Evolutionary conservation across 257 asterid genomes (phyloP).

Genomic region (Dorcoceras hygrometricum): DNA sequence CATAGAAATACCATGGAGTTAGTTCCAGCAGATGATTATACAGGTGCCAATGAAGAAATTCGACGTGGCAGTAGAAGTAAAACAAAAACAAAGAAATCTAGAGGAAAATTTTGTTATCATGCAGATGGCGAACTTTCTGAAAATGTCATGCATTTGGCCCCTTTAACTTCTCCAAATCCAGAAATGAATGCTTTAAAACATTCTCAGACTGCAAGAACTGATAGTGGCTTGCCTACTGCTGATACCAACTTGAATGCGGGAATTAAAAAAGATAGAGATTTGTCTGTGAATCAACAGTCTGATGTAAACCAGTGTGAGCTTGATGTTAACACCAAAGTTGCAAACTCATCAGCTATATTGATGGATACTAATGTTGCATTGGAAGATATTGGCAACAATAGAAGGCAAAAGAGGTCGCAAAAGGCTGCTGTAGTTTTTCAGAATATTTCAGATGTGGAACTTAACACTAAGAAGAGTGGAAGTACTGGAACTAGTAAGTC

Average conservation of each 20-base stretch:
- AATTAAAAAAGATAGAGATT: conserved; percentile 12
- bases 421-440: conserved; percentile 29
- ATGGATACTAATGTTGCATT: conserved; percentile 25
- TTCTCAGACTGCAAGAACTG: not conserved
- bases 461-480: conserved; percentile 24
- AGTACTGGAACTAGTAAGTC: conserved; percentile 17
- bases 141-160: conserved; percentile 3
- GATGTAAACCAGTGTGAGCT: not conserved
- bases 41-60: conserved; percentile 2
- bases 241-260: conserved; percentile 7
- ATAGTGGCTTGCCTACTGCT: conserved; percentile 11
- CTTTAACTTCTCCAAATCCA: conserved; percentile 17
- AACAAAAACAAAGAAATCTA: conserved; percentile 26
- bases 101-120: conserved; percentile 13
- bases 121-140: conserved; percentile 23
- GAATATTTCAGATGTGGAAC: conserved; percentile 30
- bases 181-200: conserved; percentile 15
- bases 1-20: conserved; percentile 19
- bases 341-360: conserved; percentile 22
- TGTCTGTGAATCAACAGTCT: conserved; percentile 20
- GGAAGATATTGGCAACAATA: conserved; percentile 34
- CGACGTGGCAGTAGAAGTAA: conserved; percentile 21
- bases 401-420: conserved; percentile 40
- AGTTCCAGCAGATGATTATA: not conserved
- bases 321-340: conserved; percentile 23